Evolutionary conservation across 2,329 filamentous ascomycete species (phyloP).

Genomic region (Apiospora kogelbergensis): DNA sequence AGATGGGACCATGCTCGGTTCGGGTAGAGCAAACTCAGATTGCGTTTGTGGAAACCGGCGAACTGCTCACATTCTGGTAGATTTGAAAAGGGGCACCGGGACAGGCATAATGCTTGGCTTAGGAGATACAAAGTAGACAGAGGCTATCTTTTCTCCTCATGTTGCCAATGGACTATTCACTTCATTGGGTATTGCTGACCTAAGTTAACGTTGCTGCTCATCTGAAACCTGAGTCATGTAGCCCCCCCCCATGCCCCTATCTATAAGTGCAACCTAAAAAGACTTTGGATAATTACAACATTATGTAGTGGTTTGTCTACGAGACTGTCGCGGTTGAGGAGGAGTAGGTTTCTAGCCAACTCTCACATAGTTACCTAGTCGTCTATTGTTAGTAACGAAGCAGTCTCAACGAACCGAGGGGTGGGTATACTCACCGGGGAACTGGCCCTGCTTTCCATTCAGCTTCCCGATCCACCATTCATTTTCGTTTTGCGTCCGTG

Average conservation of each 20-base stretch:
- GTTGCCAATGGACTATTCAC: background rate
- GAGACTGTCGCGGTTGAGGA: background rate
- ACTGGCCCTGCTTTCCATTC: constrained; percentile 81
- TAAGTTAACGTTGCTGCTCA: background rate
- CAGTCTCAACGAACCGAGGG: background rate
- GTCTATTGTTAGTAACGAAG: constrained; percentile 2
- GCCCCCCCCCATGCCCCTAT: background rate
- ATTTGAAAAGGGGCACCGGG: background rate
- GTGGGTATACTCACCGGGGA: constrained; percentile 71
- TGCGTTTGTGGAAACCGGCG: background rate
- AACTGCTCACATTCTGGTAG: background rate
- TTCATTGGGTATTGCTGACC: constrained; percentile 4
- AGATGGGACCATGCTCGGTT: background rate
- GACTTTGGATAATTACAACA: constrained; percentile 1
- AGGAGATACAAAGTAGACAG: background rate
- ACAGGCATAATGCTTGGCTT: background rate
- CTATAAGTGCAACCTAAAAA: background rate
- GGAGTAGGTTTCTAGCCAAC: constrained; percentile 30
- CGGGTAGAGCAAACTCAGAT: background rate
- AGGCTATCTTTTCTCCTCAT: background rate
- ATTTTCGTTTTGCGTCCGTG: constrained; percentile 83
- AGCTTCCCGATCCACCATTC: constrained; percentile 95
- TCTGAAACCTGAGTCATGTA: background rate
- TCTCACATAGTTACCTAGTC: constrained; percentile 55
- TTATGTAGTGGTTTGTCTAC: constrained; percentile 2